Conservation (phyloP, 2,329 filamentous ascomycete genomes). For the Monilinia polystroma region DNA sequence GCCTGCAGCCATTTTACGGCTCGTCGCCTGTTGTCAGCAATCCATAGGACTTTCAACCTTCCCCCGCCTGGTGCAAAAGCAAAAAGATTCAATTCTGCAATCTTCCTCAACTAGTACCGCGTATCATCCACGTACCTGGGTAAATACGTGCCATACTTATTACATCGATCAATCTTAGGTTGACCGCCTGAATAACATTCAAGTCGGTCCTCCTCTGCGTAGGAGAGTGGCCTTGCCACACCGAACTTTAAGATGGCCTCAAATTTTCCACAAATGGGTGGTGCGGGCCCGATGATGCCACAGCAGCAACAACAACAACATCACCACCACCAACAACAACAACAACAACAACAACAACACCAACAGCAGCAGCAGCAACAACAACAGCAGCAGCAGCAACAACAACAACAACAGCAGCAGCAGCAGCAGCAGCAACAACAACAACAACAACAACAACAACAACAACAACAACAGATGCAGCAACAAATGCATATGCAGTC, state of each 20-base stretch:
- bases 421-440: constrained; percentile 27
- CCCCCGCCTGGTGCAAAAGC: constrained; percentile 23
- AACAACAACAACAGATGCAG: constrained; percentile 24
- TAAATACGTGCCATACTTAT: constrained; percentile 13
- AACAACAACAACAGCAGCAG: constrained; percentile 30
- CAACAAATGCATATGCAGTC: constrained; percentile 21
- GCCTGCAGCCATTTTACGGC: constrained; percentile 35
- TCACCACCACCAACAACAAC: constrained; percentile 31
- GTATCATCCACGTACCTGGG: constrained; percentile 21
- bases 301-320: constrained; percentile 33
- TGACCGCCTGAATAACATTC: constrained; percentile 29
- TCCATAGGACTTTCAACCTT: constrained; percentile 25
- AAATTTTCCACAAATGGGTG: constrained; percentile 39
- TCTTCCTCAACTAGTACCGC: constrained; percentile 9
- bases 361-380: constrained; percentile 15
- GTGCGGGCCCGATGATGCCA: constrained; percentile 37
- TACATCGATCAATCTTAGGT: constrained; percentile 16
- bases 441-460: constrained; percentile 26
- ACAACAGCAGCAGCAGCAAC: constrained; percentile 25
- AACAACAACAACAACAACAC: constrained; percentile 23
- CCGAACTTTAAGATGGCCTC: constrained; percentile 36
- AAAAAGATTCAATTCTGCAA: constrained; percentile 15
- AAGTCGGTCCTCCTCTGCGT: constrained; percentile 29
- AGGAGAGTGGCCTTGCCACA: constrained; percentile 36
- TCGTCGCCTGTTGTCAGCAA: constrained; percentile 35